Conservation (phyloP, 768 basidiomycete species). For the Russula earlei region DNA sequence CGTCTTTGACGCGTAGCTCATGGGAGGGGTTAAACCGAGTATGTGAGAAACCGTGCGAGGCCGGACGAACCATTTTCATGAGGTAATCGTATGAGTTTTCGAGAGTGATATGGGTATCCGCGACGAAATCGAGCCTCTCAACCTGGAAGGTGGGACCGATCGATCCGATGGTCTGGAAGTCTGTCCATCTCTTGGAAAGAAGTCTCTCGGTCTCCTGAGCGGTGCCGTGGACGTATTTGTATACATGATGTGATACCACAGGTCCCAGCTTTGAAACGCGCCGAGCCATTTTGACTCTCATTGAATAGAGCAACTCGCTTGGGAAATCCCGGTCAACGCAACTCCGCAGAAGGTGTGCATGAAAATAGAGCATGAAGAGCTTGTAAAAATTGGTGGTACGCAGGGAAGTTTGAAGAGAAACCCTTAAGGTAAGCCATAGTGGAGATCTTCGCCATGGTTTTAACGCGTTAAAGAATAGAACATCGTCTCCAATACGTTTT, state of each 20-base stretch:
- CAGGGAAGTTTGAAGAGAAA: slow-evolving; percentile 30
- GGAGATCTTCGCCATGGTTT: slow-evolving; percentile 43
- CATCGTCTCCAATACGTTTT: slow-evolving; percentile 42
- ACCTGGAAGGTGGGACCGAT: background rate
- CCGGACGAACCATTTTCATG: background rate
- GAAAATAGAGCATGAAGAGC: slow-evolving; percentile 36
- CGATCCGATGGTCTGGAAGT: background rate
- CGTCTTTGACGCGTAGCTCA: background rate
- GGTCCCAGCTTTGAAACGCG: slow-evolving; percentile 17
- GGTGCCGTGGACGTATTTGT: background rate
- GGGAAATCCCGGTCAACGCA: slow-evolving; percentile 23
- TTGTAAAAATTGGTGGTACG: slow-evolving; percentile 31
- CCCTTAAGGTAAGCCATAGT: slow-evolving; percentile 41
- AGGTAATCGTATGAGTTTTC: background rate
- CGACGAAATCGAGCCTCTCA: background rate
- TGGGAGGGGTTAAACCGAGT: background rate
- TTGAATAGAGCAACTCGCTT: slow-evolving; percentile 26
- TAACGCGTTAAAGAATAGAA: slow-evolving; percentile 31
- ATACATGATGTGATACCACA: background rate
- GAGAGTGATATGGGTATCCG: slow-evolving; percentile 4
- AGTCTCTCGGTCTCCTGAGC: background rate
- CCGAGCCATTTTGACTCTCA: slow-evolving; percentile 24
- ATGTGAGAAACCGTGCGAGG: background rate
- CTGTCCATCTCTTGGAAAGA: slow-evolving; percentile 1
- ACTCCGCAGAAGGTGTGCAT: background rate